Percentiles rank a stretch among this genome's conserved stretches.
Conservation (phyloP, 2,329 filamentous ascomycete species). For the Colletotrichum sp. region DNA sequence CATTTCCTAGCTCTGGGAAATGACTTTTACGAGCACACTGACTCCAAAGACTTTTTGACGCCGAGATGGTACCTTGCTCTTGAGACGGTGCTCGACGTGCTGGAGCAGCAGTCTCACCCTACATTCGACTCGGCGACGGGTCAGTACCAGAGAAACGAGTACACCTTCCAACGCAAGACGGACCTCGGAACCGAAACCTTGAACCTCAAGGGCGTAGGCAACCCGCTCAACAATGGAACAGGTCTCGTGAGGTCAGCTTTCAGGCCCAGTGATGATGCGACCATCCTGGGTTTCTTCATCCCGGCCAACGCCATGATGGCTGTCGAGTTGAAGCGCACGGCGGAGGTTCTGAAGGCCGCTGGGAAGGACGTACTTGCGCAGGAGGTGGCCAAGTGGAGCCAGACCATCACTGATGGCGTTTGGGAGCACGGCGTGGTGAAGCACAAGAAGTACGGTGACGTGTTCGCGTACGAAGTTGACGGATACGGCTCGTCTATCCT, state of each 20-base stretch:
- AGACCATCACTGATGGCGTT: conserved; percentile 75
- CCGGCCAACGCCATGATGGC: conserved; percentile 97
- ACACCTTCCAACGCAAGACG: conserved; percentile 86
- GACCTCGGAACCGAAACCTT: conserved; percentile 89
- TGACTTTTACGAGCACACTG: conserved; percentile 83
- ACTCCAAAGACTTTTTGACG: conserved; percentile 79
- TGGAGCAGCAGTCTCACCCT: conserved; percentile 78
- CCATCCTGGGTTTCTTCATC: conserved; percentile 93
- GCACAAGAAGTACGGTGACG: conserved; percentile 76
- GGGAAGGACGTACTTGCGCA: conserved; percentile 61
- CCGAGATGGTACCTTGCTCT: conserved; percentile 81
- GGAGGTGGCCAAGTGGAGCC: conserved; percentile 62
- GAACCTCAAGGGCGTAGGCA: conserved; percentile 82
- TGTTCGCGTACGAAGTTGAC: conserved; percentile 89
- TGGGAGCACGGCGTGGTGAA: conserved; percentile 83
- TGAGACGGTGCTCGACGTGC: conserved; percentile 73
- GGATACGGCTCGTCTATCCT: conserved; percentile 82
- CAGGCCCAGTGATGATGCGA: conserved; percentile 92
- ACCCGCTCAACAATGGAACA: conserved; percentile 84
- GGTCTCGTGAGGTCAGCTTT: conserved; percentile 91
- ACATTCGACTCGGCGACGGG: conserved; percentile 78
- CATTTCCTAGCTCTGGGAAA: conserved; percentile 88
- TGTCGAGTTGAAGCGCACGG: conserved; percentile 80
- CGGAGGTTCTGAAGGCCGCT: conserved; percentile 68
- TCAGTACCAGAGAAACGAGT: conserved; percentile 73